Base-by-base conservation (phyloP, 1,284 basidiomycete species). In the Heterobasidion occidentale region DNA sequence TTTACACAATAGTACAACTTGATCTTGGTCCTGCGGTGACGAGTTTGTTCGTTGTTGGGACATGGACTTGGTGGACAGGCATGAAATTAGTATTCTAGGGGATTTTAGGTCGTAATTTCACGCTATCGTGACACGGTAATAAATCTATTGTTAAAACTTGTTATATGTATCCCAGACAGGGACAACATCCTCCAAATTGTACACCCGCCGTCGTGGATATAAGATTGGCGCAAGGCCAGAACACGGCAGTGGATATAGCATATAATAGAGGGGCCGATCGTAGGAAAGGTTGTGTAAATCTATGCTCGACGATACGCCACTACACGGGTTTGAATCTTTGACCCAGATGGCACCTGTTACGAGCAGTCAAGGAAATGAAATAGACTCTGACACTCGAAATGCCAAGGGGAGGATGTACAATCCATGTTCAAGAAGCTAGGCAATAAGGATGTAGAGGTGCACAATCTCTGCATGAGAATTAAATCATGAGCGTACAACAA, bases 241-340 rank as follows among this genome's bases (percentile, higher is more conserved):
- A 27, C 27, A 27, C 27, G 27, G 6, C 27, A 6, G 27, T 27
- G 5, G 27, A 27, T 27, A 27, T 27, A 27, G 27, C 5, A 27
- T 27, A 27, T 27, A 27, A 27, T 45, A 45, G 42, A 45, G 42
- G 14, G 42, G 42, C 42, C 42, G 12, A 45, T 45, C 14, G 17
- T 14, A 45, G 3, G 42, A 14, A 14, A 45, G 42, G 17, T 45
- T 3, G n/a, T 34, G 11, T 73, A 56, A 47, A 61, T 75, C 53
- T 76, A 51, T 79, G 88, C 88, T 88, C 85, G 83, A 87, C 76
- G 69, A 91, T 91, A 90, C 88, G 84, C 88, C 86, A 74, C 64
- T 61, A 66, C 64, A 68, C 79, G 79, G 81, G 79, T 73, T 79
- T 77, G 73, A 70, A 65, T 65, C 77, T 89, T 74, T 66, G 61